Base-by-base conservation (phyloP, 176 grass and related monocot species). In the Alloteropsis semialata region DNA sequence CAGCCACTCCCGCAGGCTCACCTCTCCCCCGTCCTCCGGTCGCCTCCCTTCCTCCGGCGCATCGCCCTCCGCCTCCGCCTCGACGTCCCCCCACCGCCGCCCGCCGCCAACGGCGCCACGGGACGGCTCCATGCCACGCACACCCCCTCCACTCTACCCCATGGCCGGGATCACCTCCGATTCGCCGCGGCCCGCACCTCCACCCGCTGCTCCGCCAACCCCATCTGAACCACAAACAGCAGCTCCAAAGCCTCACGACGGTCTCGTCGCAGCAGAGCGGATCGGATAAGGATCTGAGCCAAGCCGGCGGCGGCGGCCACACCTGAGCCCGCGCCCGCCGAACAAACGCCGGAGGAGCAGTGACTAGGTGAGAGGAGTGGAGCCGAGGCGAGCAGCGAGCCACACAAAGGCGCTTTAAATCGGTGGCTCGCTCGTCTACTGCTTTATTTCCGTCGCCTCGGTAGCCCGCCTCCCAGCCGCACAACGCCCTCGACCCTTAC, bases 1-100 rank as follows among this genome's bases (percentile, higher is more conserved):
- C 42, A 99, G 84, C 96, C 96, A 99, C 80, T 99, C 87, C 66
- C 96, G 76, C 59, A 99, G 81, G 75, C 96, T 99, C 41, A 99
- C 74, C 82, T 99, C 96, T 21, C 87, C 92, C 0, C 39, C 79
- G 1, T 68, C 87, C 27, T 90, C 86, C 75, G 12, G 49, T 3
- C 56, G 59, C 3, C 44, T 45, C 9, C 86, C 88, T 49, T 55
- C 84, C 21, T 70, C 84, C 51, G 74, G 88, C 3, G 17, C 79
- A 0, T 61, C 66, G 18, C 70, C 74, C 10, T 34, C 50, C 28
- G 28, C 57, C 75, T 33, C 65, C 37, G 54, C 68, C 33, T 39
- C 73, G 42, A 46, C 81, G 21, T 76, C 62, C 28, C 60, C 78
- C 81, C 84, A 64, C 28, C 57, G 50, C 75, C 34, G 59, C 76